phyloP scores from a whole-genome alignment of 1,284 basidiomycete species.

The Inonotus obliquus region DNA sequence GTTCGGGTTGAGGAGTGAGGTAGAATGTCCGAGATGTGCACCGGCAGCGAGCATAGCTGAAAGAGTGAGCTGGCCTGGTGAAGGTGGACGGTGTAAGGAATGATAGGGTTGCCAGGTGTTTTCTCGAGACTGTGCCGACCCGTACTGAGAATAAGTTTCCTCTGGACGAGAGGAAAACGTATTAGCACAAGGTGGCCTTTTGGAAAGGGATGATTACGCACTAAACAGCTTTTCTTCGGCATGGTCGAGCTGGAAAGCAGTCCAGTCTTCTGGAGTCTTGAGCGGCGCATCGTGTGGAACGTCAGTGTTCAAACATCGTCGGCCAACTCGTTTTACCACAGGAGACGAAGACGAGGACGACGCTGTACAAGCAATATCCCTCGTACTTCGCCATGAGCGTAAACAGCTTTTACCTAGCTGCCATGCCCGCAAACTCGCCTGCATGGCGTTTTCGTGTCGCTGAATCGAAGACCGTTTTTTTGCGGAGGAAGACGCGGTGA shows the following conservation, averaged over 20 bases:
- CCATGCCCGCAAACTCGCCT: constrained; percentile 25
- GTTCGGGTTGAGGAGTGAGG: constrained; percentile 78
- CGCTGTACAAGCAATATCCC: not conserved
- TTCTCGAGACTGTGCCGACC: constrained; percentile 71
- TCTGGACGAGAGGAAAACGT: constrained; percentile 37
- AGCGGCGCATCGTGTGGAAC: constrained; percentile 30
- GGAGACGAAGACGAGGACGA: not conserved
- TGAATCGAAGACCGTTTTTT: constrained; percentile 17
- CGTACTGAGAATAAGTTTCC: constrained; percentile 63
- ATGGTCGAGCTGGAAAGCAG: constrained; percentile 52
- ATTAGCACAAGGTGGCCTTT: constrained; percentile 16
- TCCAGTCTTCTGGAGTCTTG: constrained; percentile 57
- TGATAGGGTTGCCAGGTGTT: constrained; percentile 76
- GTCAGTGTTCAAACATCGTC: constrained; percentile 4
- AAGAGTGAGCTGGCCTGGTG: constrained; percentile 66
- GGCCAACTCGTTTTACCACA: not conserved
- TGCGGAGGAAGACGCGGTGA: constrained; percentile 24
- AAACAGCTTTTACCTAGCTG: constrained; percentile 34
- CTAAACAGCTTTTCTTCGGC: constrained; percentile 49
- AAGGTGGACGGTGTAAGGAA: constrained; percentile 58
- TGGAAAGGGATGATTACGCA: constrained; percentile 33
- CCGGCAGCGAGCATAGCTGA: constrained; percentile 91
- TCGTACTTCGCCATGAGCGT: constrained; percentile 35
- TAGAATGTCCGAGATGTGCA: constrained; percentile 90
- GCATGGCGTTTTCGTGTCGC: constrained; percentile 3